phyloP scores from a whole-genome alignment of 768 basidiomycete genomes.

The Boletus eberwhitei region DNA sequence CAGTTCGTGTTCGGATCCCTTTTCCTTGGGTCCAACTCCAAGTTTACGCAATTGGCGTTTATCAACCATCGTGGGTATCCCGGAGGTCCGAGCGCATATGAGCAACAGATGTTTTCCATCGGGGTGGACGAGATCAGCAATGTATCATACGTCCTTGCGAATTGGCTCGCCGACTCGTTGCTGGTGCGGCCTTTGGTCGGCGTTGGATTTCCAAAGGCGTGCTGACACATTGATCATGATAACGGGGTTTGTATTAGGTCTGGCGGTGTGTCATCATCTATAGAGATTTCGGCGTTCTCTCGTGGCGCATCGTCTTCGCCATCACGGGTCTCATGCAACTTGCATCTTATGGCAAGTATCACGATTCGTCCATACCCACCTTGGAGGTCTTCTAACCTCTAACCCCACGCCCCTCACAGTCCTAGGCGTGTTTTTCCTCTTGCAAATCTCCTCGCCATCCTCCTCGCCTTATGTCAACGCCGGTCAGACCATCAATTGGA shows the following conservation, averaged over 20 bases:
- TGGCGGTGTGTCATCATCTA: slow-evolving; percentile 32
- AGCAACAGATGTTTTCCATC: slow-evolving; percentile 29
- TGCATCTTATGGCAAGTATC: slow-evolving; percentile 22
- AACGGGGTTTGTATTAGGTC: slow-evolving; percentile 9
- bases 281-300: slow-evolving; percentile 14
- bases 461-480: slow-evolving; percentile 25
- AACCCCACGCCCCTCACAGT: slow-evolving; percentile 2
- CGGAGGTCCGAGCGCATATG: slow-evolving; percentile 24
- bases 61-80: slow-evolving; percentile 26
- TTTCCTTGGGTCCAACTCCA: slow-evolving; percentile 24
- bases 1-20: slow-evolving; percentile 26
- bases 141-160: slow-evolving; percentile 26
- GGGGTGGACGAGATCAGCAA: slow-evolving; percentile 22
- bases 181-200: slow-evolving; percentile 12
- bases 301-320: slow-evolving; percentile 13
- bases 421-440: slow-evolving; percentile 23
- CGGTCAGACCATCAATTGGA: slow-evolving; percentile 20
- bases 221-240: not conserved
- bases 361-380: not conserved
- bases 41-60: slow-evolving; percentile 31
- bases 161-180: slow-evolving; percentile 27
- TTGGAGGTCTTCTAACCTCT: not conserved
- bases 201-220: not conserved
- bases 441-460: slow-evolving; percentile 25
- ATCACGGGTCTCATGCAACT: slow-evolving; percentile 25